Conservation (phyloP, 2,329 filamentous ascomycete species). For the Cladosporium sp. region DNA sequence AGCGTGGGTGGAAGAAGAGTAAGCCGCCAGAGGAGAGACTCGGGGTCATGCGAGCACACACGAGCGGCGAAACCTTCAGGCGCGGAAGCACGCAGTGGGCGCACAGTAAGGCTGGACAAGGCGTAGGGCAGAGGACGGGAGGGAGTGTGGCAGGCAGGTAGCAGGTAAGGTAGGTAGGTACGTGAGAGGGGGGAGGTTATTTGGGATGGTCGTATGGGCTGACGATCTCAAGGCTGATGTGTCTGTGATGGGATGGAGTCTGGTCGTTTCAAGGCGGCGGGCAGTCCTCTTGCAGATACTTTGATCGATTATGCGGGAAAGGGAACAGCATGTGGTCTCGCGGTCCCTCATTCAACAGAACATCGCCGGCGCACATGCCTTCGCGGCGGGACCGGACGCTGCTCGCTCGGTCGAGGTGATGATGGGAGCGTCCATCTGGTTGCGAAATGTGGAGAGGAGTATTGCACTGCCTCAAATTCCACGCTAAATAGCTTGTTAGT, state of each 20-base stretch:
- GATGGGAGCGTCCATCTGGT: slow-evolving; percentile 21
- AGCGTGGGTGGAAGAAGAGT: slow-evolving; percentile 18
- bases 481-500: slow-evolving; percentile 17
- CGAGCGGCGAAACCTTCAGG: slow-evolving; percentile 18
- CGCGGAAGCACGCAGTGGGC: slow-evolving; percentile 19
- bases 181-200: slow-evolving; percentile 2
- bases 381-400: slow-evolving; percentile 16
- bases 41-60: slow-evolving; percentile 21
- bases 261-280: not conserved
- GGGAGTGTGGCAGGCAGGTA: slow-evolving; percentile 16
- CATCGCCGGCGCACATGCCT: slow-evolving; percentile 20
- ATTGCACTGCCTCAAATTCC: slow-evolving; percentile 21
- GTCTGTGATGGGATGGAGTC: not conserved
- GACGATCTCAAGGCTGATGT: not conserved
- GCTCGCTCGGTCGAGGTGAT: slow-evolving; percentile 13
- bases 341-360: slow-evolving; percentile 9
- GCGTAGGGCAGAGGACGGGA: slow-evolving; percentile 18
- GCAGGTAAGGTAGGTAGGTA: not conserved
- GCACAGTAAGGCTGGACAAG: slow-evolving; percentile 22
- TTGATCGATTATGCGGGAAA: slow-evolving; percentile 4
- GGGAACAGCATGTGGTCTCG: slow-evolving; percentile 12
- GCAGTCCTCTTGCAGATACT: slow-evolving; percentile 12
- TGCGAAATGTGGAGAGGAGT: slow-evolving; percentile 21
- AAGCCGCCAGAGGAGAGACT: slow-evolving; percentile 17
- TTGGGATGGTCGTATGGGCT: slow-evolving; percentile 11